A percentile compares a stretch with the other conserved stretches of the same genome.
phyloP scores from a whole-genome alignment of 495 filamentous ascomycete genomes.

The Penicillium riverlandense region DNA sequence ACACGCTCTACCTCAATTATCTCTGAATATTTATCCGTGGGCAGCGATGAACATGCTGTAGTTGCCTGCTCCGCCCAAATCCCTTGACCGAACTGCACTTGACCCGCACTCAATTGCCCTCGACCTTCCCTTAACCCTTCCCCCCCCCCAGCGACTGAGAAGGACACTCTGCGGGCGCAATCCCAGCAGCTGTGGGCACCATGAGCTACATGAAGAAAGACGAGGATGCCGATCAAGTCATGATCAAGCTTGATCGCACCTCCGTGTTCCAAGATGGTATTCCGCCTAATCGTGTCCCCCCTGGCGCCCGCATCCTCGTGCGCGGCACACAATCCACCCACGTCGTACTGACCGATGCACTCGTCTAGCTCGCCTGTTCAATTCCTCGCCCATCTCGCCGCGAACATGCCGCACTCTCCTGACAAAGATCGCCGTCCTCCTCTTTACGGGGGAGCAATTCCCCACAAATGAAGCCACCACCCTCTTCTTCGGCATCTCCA shows the following conservation, averaged over 20 bases:
- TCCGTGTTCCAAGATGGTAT: conserved; percentile 98
- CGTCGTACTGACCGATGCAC: conserved; percentile 12
- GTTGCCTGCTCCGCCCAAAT: conserved; percentile 25
- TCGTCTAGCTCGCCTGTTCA: conserved; percentile 84
- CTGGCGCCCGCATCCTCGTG: conserved; percentile 2
- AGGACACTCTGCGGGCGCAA: conserved; percentile 25
- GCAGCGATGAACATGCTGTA: conserved; percentile 20
- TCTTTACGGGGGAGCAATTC: conserved; percentile 96
- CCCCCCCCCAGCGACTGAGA: conserved; percentile 14
- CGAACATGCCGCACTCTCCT: conserved; percentile 91
- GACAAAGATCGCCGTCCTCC: conserved; percentile 93
- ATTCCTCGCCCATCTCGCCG: conserved; percentile 89
- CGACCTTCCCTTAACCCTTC: neutral
- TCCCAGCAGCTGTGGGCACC: conserved; percentile 29
- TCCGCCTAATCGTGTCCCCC: conserved; percentile 17
- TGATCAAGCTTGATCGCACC: conserved; percentile 95
- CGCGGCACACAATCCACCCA: no score
- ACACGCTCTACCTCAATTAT: no score
- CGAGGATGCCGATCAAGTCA: conserved; percentile 86
- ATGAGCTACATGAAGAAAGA: conserved; percentile 99
- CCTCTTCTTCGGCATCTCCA: conserved; percentile 98
- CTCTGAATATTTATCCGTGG: conserved; percentile 1
- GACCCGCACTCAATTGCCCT: conserved; percentile 7
- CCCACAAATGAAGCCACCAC: conserved; percentile 95
- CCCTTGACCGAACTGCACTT: conserved; percentile 16